Evolutionary conservation across 179 eudicot genomes (phyloP).

Genomic region (Beta macrorhiza): DNA sequence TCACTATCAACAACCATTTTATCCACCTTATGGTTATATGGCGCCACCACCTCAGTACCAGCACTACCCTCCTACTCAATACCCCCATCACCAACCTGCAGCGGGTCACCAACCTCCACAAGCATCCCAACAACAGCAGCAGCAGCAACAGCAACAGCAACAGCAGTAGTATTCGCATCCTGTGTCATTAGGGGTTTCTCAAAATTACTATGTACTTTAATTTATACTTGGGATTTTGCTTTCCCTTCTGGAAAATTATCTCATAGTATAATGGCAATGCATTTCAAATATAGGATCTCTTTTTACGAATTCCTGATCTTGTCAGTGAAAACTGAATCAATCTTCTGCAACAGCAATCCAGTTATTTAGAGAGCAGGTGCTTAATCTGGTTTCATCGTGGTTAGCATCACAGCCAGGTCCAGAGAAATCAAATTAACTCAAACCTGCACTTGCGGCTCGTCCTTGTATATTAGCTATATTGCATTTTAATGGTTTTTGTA

Average conservation of each 20-base stretch:
- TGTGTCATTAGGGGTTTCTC: conserved; percentile 9
- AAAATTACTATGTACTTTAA: neutral
- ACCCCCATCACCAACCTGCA: conserved; percentile 25
- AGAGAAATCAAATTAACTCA: no score
- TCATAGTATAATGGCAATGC: neutral
- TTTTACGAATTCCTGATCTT: neutral
- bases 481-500: no score
- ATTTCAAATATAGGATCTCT: neutral
- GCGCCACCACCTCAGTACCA: conserved; percentile 56
- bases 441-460: no score
- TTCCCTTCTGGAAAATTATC: neutral
- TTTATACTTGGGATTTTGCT: neutral
- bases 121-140: conserved; percentile 29
- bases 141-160: conserved; percentile 11
- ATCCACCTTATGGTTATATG: conserved; percentile 66
- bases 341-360: no score
- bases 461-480: no score
- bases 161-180: neutral
- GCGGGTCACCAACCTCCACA: conserved; percentile 29
- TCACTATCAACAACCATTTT: conserved; percentile 64
- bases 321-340: neutral
- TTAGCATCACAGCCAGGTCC: no score
- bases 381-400: no score
- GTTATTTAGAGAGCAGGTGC: no score
- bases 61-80: conserved; percentile 34